Base-by-base conservation (phyloP, 768 basidiomycete genomes). In the Lentinula guzmanii region DNA sequence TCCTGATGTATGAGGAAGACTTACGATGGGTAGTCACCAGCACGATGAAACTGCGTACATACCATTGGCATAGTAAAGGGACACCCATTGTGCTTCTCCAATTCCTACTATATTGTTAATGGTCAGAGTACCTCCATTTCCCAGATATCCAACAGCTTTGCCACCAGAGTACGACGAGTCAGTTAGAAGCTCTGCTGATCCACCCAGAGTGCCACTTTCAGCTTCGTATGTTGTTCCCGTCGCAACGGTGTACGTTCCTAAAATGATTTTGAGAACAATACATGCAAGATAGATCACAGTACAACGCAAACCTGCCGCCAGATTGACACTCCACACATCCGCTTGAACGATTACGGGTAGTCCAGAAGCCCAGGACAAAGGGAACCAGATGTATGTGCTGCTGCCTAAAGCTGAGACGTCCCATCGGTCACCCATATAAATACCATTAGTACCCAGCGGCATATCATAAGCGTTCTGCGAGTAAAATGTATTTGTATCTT, bases 341-440 rank as follows among this genome's bases (percentile, higher is more conserved):
- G 82, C 79, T 46, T 75, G 70, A 9, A 84, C 76, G 24, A 86
- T 76, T 67, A 81, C 75, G 24, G 85, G 84, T n/a, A 67, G 64
- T 7, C 84, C 82, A n/a, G 76, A 74, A 5, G 55, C 9, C 80
- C 82, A 86, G 46, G 76, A 76, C 59, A 87, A 69, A 5, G 85
- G 85, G 61, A 80, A 79, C 85, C 85, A 87, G 52, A 86, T 81
- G 70, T 86, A 86, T 52, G 76, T 71, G 66, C 83, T 84, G 65
- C 79, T 82, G 13, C 85, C 84, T 4, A 86, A 75, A 18, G 82
- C 66, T 39, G 70, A 69, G 18, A 83, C 77, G 13, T 82, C 71
- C 85, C 85, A 87, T 54, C 85, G 80, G 68, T 87, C 85, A 46
- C 85, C 85, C 82, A 86, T 84, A 65, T 86, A 87, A 56, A 87